Conservation (phyloP, 176 grass and related monocot genomes). For the Oryza australiensis region DNA sequence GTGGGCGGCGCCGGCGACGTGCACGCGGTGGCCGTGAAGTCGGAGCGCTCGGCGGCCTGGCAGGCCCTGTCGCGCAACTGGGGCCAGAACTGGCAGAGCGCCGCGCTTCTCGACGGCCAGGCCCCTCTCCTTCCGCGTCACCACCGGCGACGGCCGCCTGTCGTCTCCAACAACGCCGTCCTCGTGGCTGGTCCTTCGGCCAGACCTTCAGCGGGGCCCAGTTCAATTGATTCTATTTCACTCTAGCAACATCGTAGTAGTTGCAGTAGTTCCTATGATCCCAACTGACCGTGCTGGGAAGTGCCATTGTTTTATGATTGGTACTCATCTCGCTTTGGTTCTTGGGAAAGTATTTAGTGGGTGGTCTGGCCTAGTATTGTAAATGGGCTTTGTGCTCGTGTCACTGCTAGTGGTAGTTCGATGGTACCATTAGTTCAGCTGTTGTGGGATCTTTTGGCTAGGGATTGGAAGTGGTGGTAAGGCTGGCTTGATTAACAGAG, state of each 20-base stretch:
- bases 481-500: not conserved
- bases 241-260: not conserved
- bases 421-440: not conserved
- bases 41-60: constrained; percentile 41
- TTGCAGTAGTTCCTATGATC: not conserved
- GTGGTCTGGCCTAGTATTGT: constrained; percentile 19
- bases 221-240: constrained; percentile 38
- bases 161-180: constrained; percentile 49
- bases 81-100: constrained; percentile 98
- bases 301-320: constrained; percentile 54
- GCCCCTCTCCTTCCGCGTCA: constrained; percentile 55
- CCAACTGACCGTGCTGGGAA: constrained; percentile 31
- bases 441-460: constrained; percentile 11
- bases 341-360: constrained; percentile 11
- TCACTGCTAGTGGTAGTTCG: not conserved
- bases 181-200: constrained; percentile 71
- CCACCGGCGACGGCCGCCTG: constrained; percentile 55
- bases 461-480: constrained; percentile 55
- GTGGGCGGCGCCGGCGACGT: constrained; percentile 82
- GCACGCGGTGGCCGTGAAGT: constrained; percentile 60
- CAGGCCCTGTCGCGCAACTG: constrained; percentile 75
- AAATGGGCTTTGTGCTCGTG: constrained; percentile 31
- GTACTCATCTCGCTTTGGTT: constrained; percentile 19
- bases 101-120: constrained; percentile 54
- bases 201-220: constrained; percentile 78